Conservation (phyloP, 768 basidiomycete species). For the Lactarius hatsudake region DNA sequence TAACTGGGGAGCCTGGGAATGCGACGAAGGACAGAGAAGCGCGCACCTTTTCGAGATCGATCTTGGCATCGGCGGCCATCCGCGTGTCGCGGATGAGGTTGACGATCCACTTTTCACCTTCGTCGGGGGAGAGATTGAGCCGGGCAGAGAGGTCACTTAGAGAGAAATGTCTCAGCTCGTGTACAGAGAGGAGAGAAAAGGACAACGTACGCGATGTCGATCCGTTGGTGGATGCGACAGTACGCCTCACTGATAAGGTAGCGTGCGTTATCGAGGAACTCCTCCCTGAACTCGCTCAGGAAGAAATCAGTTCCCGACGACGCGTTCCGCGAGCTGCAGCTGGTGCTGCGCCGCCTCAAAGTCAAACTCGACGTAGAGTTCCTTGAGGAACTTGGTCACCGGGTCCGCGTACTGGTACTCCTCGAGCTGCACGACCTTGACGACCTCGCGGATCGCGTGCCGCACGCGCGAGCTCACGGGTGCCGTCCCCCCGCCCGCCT, state of each 20-base stretch:
- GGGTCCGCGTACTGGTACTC: slow-evolving; percentile 96
- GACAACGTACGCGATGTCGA: slow-evolving; percentile 71
- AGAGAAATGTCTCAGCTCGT: not conserved
- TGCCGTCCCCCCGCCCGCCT: slow-evolving; percentile 44
- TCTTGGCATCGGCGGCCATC: slow-evolving; percentile 96
- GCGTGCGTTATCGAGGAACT: slow-evolving; percentile 95
- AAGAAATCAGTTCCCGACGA: slow-evolving; percentile 94
- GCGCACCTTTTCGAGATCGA: slow-evolving; percentile 88
- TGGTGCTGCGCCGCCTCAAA: slow-evolving; percentile 92
- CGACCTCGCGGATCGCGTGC: slow-evolving; percentile 86
- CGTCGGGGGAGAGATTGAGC: slow-evolving; percentile 88
- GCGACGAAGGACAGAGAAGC: slow-evolving; percentile 3
- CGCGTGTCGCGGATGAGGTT: slow-evolving; percentile 97
- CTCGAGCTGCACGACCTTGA: slow-evolving; percentile 91
- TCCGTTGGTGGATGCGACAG: slow-evolving; percentile 93
- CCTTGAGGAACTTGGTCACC: slow-evolving; percentile 88
- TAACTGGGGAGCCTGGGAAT: not conserved
- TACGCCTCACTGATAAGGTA: slow-evolving; percentile 97
- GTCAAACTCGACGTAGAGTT: slow-evolving; percentile 93
- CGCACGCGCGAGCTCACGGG: slow-evolving; percentile 70
- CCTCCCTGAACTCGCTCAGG: slow-evolving; percentile 83
- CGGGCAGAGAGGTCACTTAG: slow-evolving; percentile 86
- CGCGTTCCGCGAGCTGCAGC: slow-evolving; percentile 71
- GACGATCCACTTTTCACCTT: slow-evolving; percentile 99
- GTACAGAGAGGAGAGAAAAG: not conserved